These are phyloP conservation scores for Coemansia sp. DNA, from an alignment of 192 early-diverging fungal genomes.

Conservation along the genomic window DNA sequence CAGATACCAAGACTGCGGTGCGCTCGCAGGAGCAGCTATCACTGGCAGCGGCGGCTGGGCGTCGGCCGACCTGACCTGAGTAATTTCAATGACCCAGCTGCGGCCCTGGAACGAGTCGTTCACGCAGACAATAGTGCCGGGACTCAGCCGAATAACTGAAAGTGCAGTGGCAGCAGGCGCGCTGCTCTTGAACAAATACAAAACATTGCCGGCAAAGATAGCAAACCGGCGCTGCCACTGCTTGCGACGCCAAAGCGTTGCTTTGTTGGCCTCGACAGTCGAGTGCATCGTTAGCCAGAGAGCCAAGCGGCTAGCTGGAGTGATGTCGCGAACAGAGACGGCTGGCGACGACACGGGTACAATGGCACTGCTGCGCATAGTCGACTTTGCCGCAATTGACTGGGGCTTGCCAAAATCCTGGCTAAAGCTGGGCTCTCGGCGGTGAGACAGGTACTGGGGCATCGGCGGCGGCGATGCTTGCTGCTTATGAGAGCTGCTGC, in stretches of 20 bases:
- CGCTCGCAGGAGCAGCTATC: background rate
- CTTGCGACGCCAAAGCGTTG: slow-evolving; percentile 48
- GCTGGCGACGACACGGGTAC: slow-evolving; percentile 6
- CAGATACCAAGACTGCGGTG: slow-evolving; percentile 48
- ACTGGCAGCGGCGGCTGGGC: background rate
- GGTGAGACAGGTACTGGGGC: slow-evolving; percentile 1
- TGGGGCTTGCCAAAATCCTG: slow-evolving; percentile 13
- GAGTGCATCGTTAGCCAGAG: slow-evolving; percentile 50
- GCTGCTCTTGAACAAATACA: slow-evolving; percentile 57
- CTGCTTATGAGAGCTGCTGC: slow-evolving; percentile 18
- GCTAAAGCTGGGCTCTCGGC: slow-evolving; percentile 8
- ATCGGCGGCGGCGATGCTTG: slow-evolving; percentile 2
- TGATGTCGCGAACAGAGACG: slow-evolving; percentile 49
- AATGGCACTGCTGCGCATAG: slow-evolving; percentile 15
- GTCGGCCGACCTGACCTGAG: slow-evolving; percentile 14
- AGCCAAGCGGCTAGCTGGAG: slow-evolving; percentile 49
- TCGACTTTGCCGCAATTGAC: slow-evolving; percentile 22
- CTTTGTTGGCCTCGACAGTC: slow-evolving; percentile 13
- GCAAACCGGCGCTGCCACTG: slow-evolving; percentile 56
- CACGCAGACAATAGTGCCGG: slow-evolving; percentile 47
- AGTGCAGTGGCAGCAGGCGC: slow-evolving; percentile 40
- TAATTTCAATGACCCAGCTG: slow-evolving; percentile 55
- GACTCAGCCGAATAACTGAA: slow-evolving; percentile 23
- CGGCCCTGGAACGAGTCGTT: slow-evolving; percentile 53
- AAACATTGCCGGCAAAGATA: slow-evolving; percentile 50